Evolutionary conservation across 1,284 basidiomycete genomes (phyloP).

Genomic region (Cutaneotrichosporon cutaneum): DNA sequence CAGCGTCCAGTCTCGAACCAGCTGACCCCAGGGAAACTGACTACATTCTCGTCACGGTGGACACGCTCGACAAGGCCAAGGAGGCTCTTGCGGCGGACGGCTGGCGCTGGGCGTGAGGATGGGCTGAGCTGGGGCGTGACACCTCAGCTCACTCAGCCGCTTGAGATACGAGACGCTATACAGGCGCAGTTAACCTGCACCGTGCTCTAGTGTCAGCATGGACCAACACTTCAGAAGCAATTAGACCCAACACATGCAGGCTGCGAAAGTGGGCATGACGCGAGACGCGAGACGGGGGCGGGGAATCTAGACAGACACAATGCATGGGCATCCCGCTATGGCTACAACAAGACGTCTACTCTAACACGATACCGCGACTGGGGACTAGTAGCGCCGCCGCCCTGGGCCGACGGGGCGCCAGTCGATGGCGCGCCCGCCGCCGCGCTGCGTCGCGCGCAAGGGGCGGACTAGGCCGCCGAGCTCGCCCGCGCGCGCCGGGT

Average conservation of each 20-base stretch:
- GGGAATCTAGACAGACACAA: not conserved
- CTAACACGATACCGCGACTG: not conserved
- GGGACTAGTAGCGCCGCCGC: slow-evolving; percentile 30
- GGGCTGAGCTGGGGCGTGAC: not conserved
- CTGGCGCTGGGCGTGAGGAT: slow-evolving; percentile 26
- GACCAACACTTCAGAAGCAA: too few species aligned
- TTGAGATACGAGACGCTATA: too few species aligned
- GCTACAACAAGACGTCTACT: not conserved
- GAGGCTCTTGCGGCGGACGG: slow-evolving; percentile 28
- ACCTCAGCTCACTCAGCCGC: too few species aligned
- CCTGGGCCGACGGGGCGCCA: slow-evolving; percentile 52
- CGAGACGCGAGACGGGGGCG: too few species aligned
- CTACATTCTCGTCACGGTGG: slow-evolving; percentile 35
- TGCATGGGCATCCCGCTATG: not conserved
- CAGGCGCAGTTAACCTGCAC: too few species aligned
- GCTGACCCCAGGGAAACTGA: slow-evolving; percentile 36
- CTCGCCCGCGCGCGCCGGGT: slow-evolving; percentile 45
- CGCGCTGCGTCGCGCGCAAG: slow-evolving; percentile 46
- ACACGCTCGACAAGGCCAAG: slow-evolving; percentile 26
- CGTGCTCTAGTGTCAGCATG: too few species aligned
- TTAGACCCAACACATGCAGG: too few species aligned
- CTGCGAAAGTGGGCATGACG: too few species aligned
- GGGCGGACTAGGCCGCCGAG: slow-evolving; percentile 53
- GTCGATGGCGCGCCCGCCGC: slow-evolving; percentile 52
- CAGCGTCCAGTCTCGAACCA: not conserved